These are phyloP conservation scores for Cladochytrium tenue DNA, from an alignment of 371 early-diverging fungal genomes.

Conservation along the genomic window DNA sequence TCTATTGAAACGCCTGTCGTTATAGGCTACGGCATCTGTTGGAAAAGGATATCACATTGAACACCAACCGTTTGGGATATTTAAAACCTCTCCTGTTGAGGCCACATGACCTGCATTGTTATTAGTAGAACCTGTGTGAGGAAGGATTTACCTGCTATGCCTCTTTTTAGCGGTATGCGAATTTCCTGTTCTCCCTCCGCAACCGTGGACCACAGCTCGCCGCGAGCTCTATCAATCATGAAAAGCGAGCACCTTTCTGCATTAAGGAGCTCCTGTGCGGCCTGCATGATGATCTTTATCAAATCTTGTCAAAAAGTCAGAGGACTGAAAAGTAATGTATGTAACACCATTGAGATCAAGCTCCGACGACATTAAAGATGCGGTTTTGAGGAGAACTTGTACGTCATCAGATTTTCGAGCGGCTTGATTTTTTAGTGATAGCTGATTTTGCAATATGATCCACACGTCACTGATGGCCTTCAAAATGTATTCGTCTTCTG, in stretches of 20 bases:
- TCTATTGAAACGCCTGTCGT: conserved; percentile 51
- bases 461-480: conserved; percentile 33
- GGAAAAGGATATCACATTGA: neutral
- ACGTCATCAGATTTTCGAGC: conserved; percentile 39
- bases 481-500: conserved; percentile 46
- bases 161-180: conserved; percentile 45
- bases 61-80: conserved; percentile 47
- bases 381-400: conserved; percentile 40
- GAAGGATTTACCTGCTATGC: conserved; percentile 42
- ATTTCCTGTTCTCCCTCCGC: conserved; percentile 50
- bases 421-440: conserved; percentile 9
- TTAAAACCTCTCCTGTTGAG: conserved; percentile 41
- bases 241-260: conserved; percentile 54
- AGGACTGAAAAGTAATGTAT: neutral
- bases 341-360: conserved; percentile 39
- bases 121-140: neutral
- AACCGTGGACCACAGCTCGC: conserved; percentile 52
- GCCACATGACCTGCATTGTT: conserved; percentile 41
- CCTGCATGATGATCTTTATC: conserved; percentile 47
- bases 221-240: conserved; percentile 44
- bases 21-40: conserved; percentile 33
- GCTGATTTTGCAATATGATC: conserved; percentile 29
- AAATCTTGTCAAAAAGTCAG: conserved; percentile 25
- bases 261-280: conserved; percentile 46
- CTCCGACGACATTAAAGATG: conserved; percentile 41